phyloP scores from a whole-genome alignment of 83 land plant genomes.

The Larix sibirica region DNA sequence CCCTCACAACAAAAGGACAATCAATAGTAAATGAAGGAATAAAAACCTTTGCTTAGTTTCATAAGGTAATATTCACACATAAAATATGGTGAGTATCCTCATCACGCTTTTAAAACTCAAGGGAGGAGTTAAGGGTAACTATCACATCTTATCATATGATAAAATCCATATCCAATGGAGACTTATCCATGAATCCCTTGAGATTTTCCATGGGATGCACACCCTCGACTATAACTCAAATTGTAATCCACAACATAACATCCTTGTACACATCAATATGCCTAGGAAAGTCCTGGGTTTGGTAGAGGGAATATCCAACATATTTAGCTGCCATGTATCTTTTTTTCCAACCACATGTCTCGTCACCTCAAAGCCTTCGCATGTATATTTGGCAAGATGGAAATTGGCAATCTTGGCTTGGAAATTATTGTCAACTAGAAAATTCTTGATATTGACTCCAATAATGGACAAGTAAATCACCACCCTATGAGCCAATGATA shows the following conservation, averaged over 20 bases:
- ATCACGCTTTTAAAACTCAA: too few relatives aligned
- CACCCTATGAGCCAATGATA: too few relatives aligned
- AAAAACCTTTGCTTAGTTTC: too few relatives aligned
- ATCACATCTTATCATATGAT: not conserved
- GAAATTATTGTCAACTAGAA: conserved; percentile 18
- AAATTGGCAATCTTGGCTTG: conserved; percentile 34
- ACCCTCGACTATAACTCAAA: conserved; percentile 8
- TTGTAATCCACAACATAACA: not conserved
- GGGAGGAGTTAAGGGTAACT: too few relatives aligned
- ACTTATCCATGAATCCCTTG: conserved; percentile 28
- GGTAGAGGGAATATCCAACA: conserved; percentile 24
- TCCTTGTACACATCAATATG: not conserved
- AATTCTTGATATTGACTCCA: conserved; percentile 24
- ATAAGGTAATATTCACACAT: too few relatives aligned
- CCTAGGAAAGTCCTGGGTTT: not conserved
- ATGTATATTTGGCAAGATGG: conserved; percentile 18
- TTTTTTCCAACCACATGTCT: conserved; percentile 39
- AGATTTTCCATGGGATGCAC: conserved; percentile 23
- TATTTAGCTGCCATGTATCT: conserved; percentile 38
- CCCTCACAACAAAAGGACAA: too few relatives aligned
- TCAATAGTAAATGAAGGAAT: too few relatives aligned
- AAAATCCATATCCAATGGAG: conserved; percentile 37
- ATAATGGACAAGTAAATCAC: too few relatives aligned
- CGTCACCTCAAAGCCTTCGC: conserved; percentile 7
- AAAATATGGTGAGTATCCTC: too few relatives aligned